Evolutionary conservation across 495 filamentous ascomycete genomes (phyloP).

Genomic region (Lepidopterella palustris): DNA sequence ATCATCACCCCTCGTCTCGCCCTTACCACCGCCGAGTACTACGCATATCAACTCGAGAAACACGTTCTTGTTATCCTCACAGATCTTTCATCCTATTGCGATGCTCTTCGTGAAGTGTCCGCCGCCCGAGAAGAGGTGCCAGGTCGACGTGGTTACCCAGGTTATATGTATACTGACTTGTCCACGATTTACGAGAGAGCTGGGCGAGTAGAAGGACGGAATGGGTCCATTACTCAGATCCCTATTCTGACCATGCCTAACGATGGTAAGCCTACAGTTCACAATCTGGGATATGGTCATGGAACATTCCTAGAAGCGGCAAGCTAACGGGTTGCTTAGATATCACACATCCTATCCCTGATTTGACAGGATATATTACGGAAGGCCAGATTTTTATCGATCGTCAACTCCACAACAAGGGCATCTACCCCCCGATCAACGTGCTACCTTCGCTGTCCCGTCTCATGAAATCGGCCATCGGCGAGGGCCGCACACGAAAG

Average conservation of each 20-base stretch:
- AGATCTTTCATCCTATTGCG: conserved; percentile 95
- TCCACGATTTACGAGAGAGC: conserved; percentile 99
- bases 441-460: conserved; percentile 96
- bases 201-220: conserved; percentile 93
- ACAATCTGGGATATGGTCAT: background rate
- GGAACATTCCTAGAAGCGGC: no score
- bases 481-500: conserved; percentile 88
- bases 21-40: conserved; percentile 98
- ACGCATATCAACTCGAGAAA: conserved; percentile 99
- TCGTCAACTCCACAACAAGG: conserved; percentile 89
- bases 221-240: conserved; percentile 98
- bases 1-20: conserved; percentile 99
- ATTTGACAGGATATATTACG: conserved; percentile 97
- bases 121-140: conserved; percentile 98
- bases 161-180: conserved; percentile 99
- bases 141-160: conserved; percentile 97
- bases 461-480: conserved; percentile 99
- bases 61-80: conserved; percentile 98
- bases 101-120: conserved; percentile 96
- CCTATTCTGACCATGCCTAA: conserved; percentile 99
- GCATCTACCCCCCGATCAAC: conserved; percentile 98
- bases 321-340: conserved; percentile 47
- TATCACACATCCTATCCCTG: conserved; percentile 98
- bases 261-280: conserved; percentile 54
- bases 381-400: conserved; percentile 99